These are phyloP conservation scores for Calonectria naviculata DNA, from an alignment of 2,329 filamentous ascomycete species.

Conservation along the genomic window DNA sequence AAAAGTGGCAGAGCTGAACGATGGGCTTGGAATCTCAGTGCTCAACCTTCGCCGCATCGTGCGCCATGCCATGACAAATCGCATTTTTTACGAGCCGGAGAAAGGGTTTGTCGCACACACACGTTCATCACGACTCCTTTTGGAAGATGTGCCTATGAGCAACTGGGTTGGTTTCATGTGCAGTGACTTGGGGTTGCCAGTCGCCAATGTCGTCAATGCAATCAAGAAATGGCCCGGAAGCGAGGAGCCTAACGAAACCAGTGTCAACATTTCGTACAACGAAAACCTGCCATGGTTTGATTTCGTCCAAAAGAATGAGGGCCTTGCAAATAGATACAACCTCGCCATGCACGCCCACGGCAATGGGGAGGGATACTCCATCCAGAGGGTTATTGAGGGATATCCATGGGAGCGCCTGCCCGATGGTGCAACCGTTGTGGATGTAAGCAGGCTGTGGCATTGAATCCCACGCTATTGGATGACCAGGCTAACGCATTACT, in stretches of 20 bases:
- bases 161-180: slow-evolving; percentile 47
- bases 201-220: slow-evolving; percentile 45
- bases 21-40: slow-evolving; percentile 48
- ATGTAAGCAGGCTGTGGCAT: background rate
- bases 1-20: slow-evolving; percentile 46
- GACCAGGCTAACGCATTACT: background rate
- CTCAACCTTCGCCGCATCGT: slow-evolving; percentile 48
- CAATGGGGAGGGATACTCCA: slow-evolving; percentile 30
- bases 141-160: slow-evolving; percentile 39
- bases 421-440: background rate
- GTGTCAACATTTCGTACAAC: slow-evolving; percentile 42
- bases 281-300: slow-evolving; percentile 41
- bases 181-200: slow-evolving; percentile 44
- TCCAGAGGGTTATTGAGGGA: background rate
- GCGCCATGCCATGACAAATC: slow-evolving; percentile 52
- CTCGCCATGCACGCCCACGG: slow-evolving; percentile 45
- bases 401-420: background rate
- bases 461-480: background rate
- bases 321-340: slow-evolving; percentile 42
- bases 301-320: slow-evolving; percentile 40
- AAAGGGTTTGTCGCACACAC: slow-evolving; percentile 53
- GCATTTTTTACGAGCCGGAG: slow-evolving; percentile 52
- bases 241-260: slow-evolving; percentile 48
- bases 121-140: slow-evolving; percentile 43
- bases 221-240: slow-evolving; percentile 50